These are phyloP conservation scores for Brettanomyces custersianus DNA, from an alignment of 805 yeast species.

Conservation along the genomic window DNA sequence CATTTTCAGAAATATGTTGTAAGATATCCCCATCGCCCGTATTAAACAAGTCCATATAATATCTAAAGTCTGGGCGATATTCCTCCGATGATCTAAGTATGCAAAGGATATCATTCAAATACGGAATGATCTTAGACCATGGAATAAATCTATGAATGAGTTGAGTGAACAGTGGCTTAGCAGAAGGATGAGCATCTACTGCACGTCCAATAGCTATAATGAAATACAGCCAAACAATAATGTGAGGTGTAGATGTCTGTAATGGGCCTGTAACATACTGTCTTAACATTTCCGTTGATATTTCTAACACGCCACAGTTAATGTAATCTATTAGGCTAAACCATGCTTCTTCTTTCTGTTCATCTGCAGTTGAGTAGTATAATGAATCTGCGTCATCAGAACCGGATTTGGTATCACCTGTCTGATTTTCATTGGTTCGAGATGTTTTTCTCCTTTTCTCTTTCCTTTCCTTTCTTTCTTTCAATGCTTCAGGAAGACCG, in stretches of 20 bases:
- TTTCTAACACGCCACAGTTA: constrained; percentile 56
- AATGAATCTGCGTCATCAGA: constrained; percentile 16
- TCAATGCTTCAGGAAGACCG: constrained; percentile 61
- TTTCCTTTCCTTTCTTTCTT: constrained; percentile 63
- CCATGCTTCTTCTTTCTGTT: constrained; percentile 39
- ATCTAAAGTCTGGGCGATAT: constrained; percentile 7
- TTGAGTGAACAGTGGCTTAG: constrained; percentile 40
- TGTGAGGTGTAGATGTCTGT: constrained; percentile 62
- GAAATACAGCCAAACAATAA: constrained; percentile 71
- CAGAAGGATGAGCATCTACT: constrained; percentile 33
- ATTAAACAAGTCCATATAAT: neutral
- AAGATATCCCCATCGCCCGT: constrained; percentile 29
- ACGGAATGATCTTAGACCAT: constrained; percentile 56
- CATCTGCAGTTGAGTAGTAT: constrained; percentile 19
- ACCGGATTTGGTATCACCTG: neutral
- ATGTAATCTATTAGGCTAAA: constrained; percentile 43
- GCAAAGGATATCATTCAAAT: constrained; percentile 49
- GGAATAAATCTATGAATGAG: constrained; percentile 53
- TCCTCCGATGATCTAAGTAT: constrained; percentile 22
- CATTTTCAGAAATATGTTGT: constrained; percentile 47
- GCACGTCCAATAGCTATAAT: constrained; percentile 56
- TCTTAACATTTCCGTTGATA: constrained; percentile 58
- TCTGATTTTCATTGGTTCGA: constrained; percentile 5
- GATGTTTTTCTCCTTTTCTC: constrained; percentile 32
- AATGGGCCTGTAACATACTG: constrained; percentile 66